A percentile compares a stretch with the other conserved stretches of the same genome.
phyloP scores from a whole-genome alignment of 345 rosid species.

The Luvunga scandens region DNA sequence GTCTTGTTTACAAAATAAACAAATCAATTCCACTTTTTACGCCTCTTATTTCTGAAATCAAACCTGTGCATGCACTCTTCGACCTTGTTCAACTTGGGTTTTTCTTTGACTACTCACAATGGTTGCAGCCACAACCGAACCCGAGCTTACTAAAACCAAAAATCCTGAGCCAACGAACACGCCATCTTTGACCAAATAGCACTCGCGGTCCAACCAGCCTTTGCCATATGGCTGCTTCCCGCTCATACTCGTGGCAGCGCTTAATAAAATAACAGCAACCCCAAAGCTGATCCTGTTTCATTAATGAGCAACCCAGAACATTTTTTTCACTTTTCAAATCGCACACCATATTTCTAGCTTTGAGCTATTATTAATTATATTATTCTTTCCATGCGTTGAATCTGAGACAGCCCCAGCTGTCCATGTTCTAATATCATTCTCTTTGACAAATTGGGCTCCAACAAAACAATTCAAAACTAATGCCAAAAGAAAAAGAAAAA shows the following conservation, averaged over 20 bases:
- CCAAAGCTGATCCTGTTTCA: slow-evolving; percentile 63
- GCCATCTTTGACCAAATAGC: slow-evolving; percentile 66
- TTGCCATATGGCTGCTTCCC: slow-evolving; percentile 53
- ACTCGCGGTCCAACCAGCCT: slow-evolving; percentile 74
- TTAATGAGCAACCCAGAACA: background rate
- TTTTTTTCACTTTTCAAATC: background rate
- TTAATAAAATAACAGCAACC: slow-evolving; percentile 39
- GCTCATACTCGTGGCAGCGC: slow-evolving; percentile 73
- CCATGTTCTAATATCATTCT: slow-evolving; percentile 7
- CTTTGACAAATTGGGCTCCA: background rate
- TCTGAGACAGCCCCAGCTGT: slow-evolving; percentile 19
- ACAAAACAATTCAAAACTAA: background rate
- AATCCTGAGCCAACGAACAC: slow-evolving; percentile 52
- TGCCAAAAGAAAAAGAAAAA: background rate
- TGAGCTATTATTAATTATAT: background rate
- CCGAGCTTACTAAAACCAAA: slow-evolving; percentile 35
- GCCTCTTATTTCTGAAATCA: slow-evolving; percentile 1
- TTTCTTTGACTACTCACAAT: slow-evolving; percentile 5
- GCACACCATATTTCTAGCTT: background rate
- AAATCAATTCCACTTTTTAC: background rate
- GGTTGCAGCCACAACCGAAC: slow-evolving; percentile 40
- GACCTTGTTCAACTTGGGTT: slow-evolving; percentile 17
- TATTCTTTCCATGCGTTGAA: slow-evolving; percentile 14
- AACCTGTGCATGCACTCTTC: slow-evolving; percentile 31
- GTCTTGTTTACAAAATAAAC: background rate